Evolutionary conservation across 1,284 basidiomycete genomes (phyloP), one percentile per base, ranked within the genome.

Genomic region (Calocybe gambosa): DNA sequence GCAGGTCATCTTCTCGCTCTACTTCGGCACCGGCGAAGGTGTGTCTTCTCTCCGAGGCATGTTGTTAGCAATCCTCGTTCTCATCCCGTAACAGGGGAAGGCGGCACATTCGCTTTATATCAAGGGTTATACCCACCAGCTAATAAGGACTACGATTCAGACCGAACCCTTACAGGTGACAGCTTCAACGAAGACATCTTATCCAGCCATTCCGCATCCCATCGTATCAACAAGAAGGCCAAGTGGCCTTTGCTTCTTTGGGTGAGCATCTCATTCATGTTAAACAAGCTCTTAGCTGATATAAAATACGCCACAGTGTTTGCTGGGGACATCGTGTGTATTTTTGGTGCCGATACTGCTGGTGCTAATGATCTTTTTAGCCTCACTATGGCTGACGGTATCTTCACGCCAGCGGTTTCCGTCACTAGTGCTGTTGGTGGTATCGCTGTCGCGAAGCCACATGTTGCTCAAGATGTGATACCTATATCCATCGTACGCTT

Each of bases 391-490:
- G 74, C 79, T 0, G 80, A 83, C 51, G 80, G 82, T 31, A 62
- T 80, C 16, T 70, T 79, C 31, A 80, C 79, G 1, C 80, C 81
- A 10, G 81, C 83, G 3, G 81, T 86, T 2, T 83, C 79, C 0
- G 78, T 87, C 13, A 80, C 79, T 0, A 78, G 75, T 44, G 82
- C 82, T 3, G 80, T 85, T 1, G 74, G 68, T 13, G 84, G 83
- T 13, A 80, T 86, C 45, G 78, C 71, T 1, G 74, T 85, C 13
- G 79, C 78, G 3, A 74, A 75, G 47, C 69, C 75, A 0, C 65
- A 64, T 1, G 69, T 83, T 8, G 8, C 31, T 13, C 13, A 34
- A 9, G 64, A 77, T 37, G 68, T 84, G 36, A 67, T 71, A 13
- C 68, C 73, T 1, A 81, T 86, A 20, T 82, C 82, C 2, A 76